These are phyloP conservation scores for Monilinia laxa DNA, from an alignment of 2,329 filamentous ascomycete genomes.

Conservation along the genomic window DNA sequence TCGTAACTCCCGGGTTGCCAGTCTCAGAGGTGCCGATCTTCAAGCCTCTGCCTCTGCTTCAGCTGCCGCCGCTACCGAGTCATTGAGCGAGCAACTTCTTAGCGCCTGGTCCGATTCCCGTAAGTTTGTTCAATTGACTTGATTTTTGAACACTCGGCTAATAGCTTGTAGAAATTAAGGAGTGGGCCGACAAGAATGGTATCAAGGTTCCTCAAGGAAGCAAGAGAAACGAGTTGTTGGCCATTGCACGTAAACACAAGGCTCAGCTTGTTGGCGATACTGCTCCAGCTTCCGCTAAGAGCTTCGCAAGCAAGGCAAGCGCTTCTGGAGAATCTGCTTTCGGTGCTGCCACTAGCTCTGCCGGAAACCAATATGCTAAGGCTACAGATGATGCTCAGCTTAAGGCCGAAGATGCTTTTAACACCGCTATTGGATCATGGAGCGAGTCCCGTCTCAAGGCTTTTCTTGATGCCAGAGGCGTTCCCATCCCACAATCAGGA, in stretches of 20 bases:
- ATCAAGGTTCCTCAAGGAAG: slow-evolving; percentile 90
- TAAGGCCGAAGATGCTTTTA: slow-evolving; percentile 65
- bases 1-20: slow-evolving; percentile 82
- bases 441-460: slow-evolving; percentile 74
- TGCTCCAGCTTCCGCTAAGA: slow-evolving; percentile 55
- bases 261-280: slow-evolving; percentile 69
- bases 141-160: neutral
- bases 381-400: slow-evolving; percentile 68
- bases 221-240: slow-evolving; percentile 80
- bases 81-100: slow-evolving; percentile 78
- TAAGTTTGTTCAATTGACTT: slow-evolving; percentile 24
- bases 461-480: slow-evolving; percentile 73
- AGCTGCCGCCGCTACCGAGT: slow-evolving; percentile 68
- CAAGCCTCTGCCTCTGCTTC: slow-evolving; percentile 61
- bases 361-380: slow-evolving; percentile 72
- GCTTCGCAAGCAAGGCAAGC: slow-evolving; percentile 69
- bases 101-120: slow-evolving; percentile 83
- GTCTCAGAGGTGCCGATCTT: slow-evolving; percentile 63
- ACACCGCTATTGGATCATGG: slow-evolving; percentile 62
- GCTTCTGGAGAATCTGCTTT: slow-evolving; percentile 60
- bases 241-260: slow-evolving; percentile 84
- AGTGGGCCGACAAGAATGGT: slow-evolving; percentile 87
- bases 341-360: slow-evolving; percentile 72
- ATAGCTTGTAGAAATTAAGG: slow-evolving; percentile 66
- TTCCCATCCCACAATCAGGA: slow-evolving; percentile 70